These are phyloP conservation scores for Artomyces pyxidatus DNA, from an alignment of 768 basidiomycete genomes.

Conservation along the genomic window DNA sequence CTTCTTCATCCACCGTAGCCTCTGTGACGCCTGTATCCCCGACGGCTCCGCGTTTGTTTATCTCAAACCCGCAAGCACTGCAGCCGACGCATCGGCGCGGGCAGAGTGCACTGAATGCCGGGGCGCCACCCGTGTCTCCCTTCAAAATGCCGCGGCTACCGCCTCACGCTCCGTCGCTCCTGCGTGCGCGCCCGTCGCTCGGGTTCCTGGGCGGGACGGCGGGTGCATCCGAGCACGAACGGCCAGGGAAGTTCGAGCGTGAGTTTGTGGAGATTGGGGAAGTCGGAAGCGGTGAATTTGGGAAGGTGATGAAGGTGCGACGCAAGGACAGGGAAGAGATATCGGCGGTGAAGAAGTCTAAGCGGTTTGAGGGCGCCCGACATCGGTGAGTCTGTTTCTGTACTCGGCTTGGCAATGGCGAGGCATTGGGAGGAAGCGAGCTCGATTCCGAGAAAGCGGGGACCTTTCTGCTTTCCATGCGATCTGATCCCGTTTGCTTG, in stretches of 20 bases:
- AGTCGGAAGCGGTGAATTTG: slow-evolving; percentile 89
- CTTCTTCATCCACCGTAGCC: slow-evolving; percentile 38
- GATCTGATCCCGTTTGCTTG: too few relatives aligned
- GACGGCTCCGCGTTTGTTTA: not conserved
- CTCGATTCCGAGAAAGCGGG: too few relatives aligned
- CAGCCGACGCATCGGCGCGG: slow-evolving; percentile 2
- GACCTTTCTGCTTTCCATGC: too few relatives aligned
- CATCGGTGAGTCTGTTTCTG: slow-evolving; percentile 58
- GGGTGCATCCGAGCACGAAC: slow-evolving; percentile 33
- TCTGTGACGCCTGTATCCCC: slow-evolving; percentile 9
- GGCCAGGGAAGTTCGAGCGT: slow-evolving; percentile 63
- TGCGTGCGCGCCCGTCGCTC: slow-evolving; percentile 17
- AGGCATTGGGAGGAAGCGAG: not conserved
- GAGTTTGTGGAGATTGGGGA: slow-evolving; percentile 76
- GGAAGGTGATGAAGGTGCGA: slow-evolving; percentile 81
- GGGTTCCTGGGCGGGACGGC: not conserved
- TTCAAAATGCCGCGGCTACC: not conserved
- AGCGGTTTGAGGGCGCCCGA: slow-evolving; percentile 82
- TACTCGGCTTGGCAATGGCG: not conserved
- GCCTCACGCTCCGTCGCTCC: slow-evolving; percentile 8
- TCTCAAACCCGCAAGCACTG: not conserved
- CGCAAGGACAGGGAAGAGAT: slow-evolving; percentile 51
- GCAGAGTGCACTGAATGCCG: not conserved
- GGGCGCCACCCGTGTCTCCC: not conserved
- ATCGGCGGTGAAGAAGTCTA: slow-evolving; percentile 92